phyloP scores from a whole-genome alignment of 345 rosid species.

The Euphorbia lathyris region DNA sequence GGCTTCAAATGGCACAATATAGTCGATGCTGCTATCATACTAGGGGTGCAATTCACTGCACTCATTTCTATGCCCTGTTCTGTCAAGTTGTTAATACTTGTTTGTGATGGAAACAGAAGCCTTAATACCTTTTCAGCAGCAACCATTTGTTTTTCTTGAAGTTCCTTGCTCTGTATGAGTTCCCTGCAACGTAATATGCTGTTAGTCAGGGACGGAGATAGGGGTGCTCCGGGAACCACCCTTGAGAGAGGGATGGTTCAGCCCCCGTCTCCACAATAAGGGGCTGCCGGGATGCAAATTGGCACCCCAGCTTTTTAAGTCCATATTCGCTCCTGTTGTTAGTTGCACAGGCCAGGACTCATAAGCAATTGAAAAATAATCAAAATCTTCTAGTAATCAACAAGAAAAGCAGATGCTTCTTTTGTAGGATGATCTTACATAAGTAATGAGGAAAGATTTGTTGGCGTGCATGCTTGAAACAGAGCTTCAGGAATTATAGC shows the following conservation, averaged over 20 bases:
- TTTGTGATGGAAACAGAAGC: constrained; percentile 52
- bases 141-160: constrained; percentile 51
- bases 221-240: too few relatives aligned
- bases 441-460: constrained; percentile 49
- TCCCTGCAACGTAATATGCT: constrained; percentile 44
- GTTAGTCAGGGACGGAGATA: too few relatives aligned
- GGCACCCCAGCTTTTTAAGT: too few relatives aligned
- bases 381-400: not conserved
- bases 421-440: constrained; percentile 37
- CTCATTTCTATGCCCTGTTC: constrained; percentile 18
- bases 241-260: too few relatives aligned
- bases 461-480: constrained; percentile 70
- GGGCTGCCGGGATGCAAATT: too few relatives aligned
- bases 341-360: too few relatives aligned
- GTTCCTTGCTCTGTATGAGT: constrained; percentile 38
- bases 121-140: constrained; percentile 54
- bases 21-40: constrained; percentile 63
- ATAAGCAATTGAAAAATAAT: too few relatives aligned
- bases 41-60: constrained; percentile 41
- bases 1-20: constrained; percentile 45
- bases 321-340: too few relatives aligned
- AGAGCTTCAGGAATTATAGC: constrained; percentile 81
- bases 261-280: too few relatives aligned
- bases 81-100: constrained; percentile 15
- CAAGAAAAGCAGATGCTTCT: not conserved